Evolutionary conservation across 768 basidiomycete genomes (phyloP).

Genomic region (Pleurotus tuoliensis): DNA sequence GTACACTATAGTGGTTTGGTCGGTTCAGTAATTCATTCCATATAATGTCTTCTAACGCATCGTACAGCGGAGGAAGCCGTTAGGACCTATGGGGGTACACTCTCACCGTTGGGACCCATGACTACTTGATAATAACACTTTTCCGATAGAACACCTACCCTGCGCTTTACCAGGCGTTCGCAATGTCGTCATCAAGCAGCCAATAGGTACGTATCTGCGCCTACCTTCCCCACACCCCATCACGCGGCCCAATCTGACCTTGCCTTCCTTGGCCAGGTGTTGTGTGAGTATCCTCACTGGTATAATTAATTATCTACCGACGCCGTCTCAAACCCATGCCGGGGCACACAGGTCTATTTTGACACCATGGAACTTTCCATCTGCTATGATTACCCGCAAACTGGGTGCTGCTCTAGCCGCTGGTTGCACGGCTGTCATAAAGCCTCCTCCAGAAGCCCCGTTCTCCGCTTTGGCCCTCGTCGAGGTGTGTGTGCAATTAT

Average conservation of each 20-base stretch:
- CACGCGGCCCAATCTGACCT: not conserved
- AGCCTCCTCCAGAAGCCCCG: conserved; percentile 93
- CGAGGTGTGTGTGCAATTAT: conserved; percentile 48
- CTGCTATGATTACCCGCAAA: conserved; percentile 93
- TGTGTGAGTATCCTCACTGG: conserved; percentile 28
- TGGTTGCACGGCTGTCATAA: conserved; percentile 95
- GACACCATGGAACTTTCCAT: conserved; percentile 93
- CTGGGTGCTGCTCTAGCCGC: conserved; percentile 86
- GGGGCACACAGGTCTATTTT: conserved; percentile 56
- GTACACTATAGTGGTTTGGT: conserved; percentile 75
- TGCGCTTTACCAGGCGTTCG: conserved; percentile 64
- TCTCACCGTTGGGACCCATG: not conserved
- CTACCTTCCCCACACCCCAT: not conserved
- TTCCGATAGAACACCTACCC: conserved; percentile 70
- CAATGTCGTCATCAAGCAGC: conserved; percentile 92
- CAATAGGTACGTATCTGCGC: conserved; percentile 53
- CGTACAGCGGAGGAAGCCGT: conserved; percentile 84
- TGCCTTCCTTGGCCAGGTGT: conserved; percentile 23
- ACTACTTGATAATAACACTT: not conserved
- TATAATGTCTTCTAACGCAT: conserved; percentile 7
- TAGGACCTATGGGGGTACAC: conserved; percentile 81
- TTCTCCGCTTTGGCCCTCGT: conserved; percentile 88
- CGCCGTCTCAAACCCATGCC: too few species aligned
- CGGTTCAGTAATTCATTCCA: conserved; percentile 13
- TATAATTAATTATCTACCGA: too few species aligned